Percentiles rank a stretch among this genome's conserved stretches.
phyloP scores from a whole-genome alignment of 2,329 filamentous ascomycete genomes.

The Diaporthe ilicicola region DNA sequence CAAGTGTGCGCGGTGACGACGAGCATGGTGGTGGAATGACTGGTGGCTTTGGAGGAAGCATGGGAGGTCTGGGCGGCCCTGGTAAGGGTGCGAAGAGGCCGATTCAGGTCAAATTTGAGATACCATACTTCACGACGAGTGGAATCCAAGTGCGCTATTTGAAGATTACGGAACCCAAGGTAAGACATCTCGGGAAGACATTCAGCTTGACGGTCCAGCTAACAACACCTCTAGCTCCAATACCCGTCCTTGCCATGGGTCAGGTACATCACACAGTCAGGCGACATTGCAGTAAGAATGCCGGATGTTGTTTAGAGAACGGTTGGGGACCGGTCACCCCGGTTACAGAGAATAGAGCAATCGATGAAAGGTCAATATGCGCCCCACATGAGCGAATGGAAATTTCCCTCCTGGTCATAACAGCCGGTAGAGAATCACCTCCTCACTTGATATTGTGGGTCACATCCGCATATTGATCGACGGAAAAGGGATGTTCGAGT shows the following conservation, averaged over 20 bases:
- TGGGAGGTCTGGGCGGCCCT: conserved; percentile 83
- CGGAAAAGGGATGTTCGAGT: background rate
- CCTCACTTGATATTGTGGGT: background rate
- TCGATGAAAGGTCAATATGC: background rate
- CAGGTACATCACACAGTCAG: conserved; percentile 97
- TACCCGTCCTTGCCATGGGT: conserved; percentile 98
- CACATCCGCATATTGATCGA: background rate
- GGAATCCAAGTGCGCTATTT: conserved; percentile 98
- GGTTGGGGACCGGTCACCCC: background rate
- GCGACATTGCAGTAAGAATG: conserved; percentile 92
- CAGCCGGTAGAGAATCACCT: background rate
- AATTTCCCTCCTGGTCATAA: background rate
- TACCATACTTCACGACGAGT: conserved; percentile 99
- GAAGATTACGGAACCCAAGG: conserved; percentile 99
- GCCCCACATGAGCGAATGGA: background rate
- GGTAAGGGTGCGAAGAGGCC: conserved; percentile 91
- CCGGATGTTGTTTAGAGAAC: conserved; percentile 80
- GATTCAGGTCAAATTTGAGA: conserved; percentile 99
- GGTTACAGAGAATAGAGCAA: background rate
- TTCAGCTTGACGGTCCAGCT: background rate
- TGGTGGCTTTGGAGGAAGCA: conserved; percentile 94
- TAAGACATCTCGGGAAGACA: conserved; percentile 52
- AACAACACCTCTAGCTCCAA: conserved; percentile 73
- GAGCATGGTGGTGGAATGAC: conserved; percentile 98
- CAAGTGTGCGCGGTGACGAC: conserved; percentile 93